Conservation (phyloP, 352 stramenopile genomes). For the Saprolegnia diclina region DNA sequence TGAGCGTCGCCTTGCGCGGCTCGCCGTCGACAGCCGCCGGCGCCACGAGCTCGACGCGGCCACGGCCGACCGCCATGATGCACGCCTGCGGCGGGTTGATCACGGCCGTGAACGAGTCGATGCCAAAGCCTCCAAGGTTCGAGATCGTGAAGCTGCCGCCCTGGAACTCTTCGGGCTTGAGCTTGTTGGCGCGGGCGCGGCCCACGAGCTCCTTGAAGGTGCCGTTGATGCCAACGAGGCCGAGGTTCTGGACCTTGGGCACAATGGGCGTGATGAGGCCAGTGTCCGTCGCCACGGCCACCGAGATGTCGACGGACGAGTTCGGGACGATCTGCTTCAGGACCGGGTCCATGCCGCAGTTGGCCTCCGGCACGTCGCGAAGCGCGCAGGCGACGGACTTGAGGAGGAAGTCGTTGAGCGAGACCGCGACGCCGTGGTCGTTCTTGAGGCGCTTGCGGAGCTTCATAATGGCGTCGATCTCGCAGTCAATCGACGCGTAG, state of each 20-base stretch:
- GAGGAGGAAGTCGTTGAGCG: constrained; percentile 99
- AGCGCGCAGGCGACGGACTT: constrained; percentile 95
- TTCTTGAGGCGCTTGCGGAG: constrained; percentile 91
- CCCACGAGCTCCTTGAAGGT: constrained; percentile 97
- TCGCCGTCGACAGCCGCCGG: constrained; percentile 37
- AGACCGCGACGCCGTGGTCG: constrained; percentile 94
- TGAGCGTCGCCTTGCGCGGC: constrained; percentile 86
- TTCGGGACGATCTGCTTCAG: constrained; percentile 73
- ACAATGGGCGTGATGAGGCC: constrained; percentile 99
- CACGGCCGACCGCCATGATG: constrained; percentile 97
- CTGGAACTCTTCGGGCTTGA: constrained; percentile 99
- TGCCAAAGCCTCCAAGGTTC: constrained; percentile 98
- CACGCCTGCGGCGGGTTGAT: constrained; percentile 98
- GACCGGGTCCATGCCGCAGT: constrained; percentile 69
- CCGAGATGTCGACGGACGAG: constrained; percentile 93
- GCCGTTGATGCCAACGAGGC: constrained; percentile 91
- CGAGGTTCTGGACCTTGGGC: constrained; percentile 88
- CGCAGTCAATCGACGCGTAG: constrained; percentile 95
- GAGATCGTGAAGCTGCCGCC: constrained; percentile 98
- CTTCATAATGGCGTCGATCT: constrained; percentile 87
- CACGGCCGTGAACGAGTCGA: constrained; percentile 97
- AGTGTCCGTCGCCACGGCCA: constrained; percentile 95
- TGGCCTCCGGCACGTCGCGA: constrained; percentile 94
- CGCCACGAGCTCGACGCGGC: constrained; percentile 80
- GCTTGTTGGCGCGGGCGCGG: constrained; percentile 92